Evolutionary conservation across 1,284 basidiomycete genomes (phyloP), one percentile per base, ranked within the genome.

Genomic region (Neotropicomus parvogracilis): DNA sequence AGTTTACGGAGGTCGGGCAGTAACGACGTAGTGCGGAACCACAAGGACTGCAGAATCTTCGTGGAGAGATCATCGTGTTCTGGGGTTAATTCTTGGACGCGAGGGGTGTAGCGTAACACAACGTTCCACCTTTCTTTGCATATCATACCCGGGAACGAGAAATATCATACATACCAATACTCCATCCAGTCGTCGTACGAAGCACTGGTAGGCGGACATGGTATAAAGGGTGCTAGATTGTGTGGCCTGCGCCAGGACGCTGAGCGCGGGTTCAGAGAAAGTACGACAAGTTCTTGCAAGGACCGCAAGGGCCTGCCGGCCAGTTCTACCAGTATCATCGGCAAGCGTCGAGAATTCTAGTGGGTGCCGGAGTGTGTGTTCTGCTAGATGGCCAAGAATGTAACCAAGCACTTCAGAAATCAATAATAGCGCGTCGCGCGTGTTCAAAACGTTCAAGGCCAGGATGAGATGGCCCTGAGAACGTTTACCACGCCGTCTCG

Each of bases 221-320:
- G 41, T 19, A 60, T 2, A 5, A 61, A 26, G 3, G 56, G 56
- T 3, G 26, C 2, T 9, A 59, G 33, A 27, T 26, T 43, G 14
- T 48, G 7, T 3, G 59, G 29, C 9, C 44, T 50, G 32, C 21
- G 27, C 58, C 59, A 59, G 31, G 10, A 38, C 40, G n/a, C 55
- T 34, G 17, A 63, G 54, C 3, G 59, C 50, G 31, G 47, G 57
- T n/a, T 54, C 41, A 5, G 57, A 59, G 36, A 60, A 39, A 6
- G 43, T 33, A 24, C 50, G 57, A 28, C 57, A 59, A n/a, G 58
- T 61, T 14, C 59, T 56, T 21, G 60, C 57, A 17, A 59, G 59
- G 6, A 29, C 44, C 7, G 49, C 50, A 10, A 60, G 44, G 13
- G 59, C 46, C 21, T 21, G 36, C 19, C 39, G 49, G 35, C 37